Evolutionary conservation across 1,284 basidiomycete species (phyloP).

Genomic region (Inonotus hispidus): DNA sequence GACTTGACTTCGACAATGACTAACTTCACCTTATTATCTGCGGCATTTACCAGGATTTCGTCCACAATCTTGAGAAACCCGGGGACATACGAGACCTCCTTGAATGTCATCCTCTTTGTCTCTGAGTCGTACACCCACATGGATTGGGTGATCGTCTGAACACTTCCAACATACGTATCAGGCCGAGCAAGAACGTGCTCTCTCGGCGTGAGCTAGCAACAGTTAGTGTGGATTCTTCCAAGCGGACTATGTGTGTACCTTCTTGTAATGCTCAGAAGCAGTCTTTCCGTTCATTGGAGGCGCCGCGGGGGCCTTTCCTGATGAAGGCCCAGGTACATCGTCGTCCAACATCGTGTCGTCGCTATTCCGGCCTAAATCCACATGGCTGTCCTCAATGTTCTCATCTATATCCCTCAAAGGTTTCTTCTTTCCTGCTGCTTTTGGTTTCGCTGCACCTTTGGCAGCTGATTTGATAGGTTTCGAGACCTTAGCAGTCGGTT

Average conservation of each 20-base stretch:
- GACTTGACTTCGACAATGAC: background rate
- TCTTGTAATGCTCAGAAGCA: slow-evolving; percentile 89
- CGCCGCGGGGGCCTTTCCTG: slow-evolving; percentile 28
- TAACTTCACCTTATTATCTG: slow-evolving; percentile 87
- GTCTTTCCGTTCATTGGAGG: slow-evolving; percentile 66
- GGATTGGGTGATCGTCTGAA: slow-evolving; percentile 76
- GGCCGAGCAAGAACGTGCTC: slow-evolving; percentile 97
- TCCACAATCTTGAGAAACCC: slow-evolving; percentile 99
- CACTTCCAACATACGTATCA: slow-evolving; percentile 96
- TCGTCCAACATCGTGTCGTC: slow-evolving; percentile 33
- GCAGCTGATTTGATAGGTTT: slow-evolving; percentile 28
- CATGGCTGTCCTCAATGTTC: slow-evolving; percentile 38
- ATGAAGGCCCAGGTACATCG: slow-evolving; percentile 37
- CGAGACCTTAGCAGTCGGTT: slow-evolving; percentile 23
- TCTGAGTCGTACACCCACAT: slow-evolving; percentile 92
- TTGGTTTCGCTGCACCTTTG: slow-evolving; percentile 38
- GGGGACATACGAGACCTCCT: slow-evolving; percentile 89
- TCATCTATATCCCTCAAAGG: slow-evolving; percentile 60
- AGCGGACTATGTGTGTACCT: slow-evolving; percentile 45
- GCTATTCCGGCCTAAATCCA: slow-evolving; percentile 33
- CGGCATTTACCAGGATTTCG: slow-evolving; percentile 98
- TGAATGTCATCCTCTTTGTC: slow-evolving; percentile 72
- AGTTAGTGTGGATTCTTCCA: slow-evolving; percentile 4
- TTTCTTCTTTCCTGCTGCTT: slow-evolving; percentile 60
- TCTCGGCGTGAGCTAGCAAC: slow-evolving; percentile 80